A percentile compares a stretch with the other conserved stretches of the same genome.
phyloP scores from a whole-genome alignment of 1,284 basidiomycete species.

The Schizophyllum amplum region DNA sequence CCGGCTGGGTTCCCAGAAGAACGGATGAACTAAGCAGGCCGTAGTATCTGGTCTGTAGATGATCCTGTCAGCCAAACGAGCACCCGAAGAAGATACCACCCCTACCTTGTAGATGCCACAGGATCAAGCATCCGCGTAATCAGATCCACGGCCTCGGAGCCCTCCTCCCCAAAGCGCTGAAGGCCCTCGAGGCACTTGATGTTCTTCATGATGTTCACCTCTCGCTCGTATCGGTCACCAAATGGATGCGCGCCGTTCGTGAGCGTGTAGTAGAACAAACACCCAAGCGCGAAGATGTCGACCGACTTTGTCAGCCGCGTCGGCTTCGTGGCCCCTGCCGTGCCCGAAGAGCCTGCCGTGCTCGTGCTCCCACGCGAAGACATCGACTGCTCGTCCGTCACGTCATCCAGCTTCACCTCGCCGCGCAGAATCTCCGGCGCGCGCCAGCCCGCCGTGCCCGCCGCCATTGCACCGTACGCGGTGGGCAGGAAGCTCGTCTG shows the following conservation, averaged over 20 bases:
- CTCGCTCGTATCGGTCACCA: conserved; percentile 85
- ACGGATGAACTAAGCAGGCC: conserved; percentile 84
- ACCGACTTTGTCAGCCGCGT: conserved; percentile 85
- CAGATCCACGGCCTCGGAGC: conserved; percentile 75
- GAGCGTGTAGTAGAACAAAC: conserved; percentile 87
- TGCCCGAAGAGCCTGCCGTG: conserved; percentile 32
- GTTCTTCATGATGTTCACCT: conserved; percentile 85
- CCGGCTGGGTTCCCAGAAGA: conserved; percentile 90
- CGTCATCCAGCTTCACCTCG: conserved; percentile 83
- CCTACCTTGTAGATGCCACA: conserved; percentile 66
- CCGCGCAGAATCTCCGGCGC: conserved; percentile 90
- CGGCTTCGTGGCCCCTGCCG: conserved; percentile 29
- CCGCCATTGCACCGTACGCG: conserved; percentile 73
- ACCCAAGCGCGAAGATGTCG: conserved; percentile 91
- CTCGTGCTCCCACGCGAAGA: conserved; percentile 57
- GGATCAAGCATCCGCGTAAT: conserved; percentile 71
- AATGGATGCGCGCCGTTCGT: conserved; percentile 87
- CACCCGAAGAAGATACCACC: conserved; percentile 12
- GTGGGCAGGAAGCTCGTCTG: conserved; percentile 89
- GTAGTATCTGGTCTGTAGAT: conserved; percentile 77
- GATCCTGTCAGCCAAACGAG: not conserved
- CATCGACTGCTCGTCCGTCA: conserved; percentile 51
- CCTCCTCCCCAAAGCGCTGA: conserved; percentile 84
- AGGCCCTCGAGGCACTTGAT: conserved; percentile 62
- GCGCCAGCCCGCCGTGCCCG: conserved; percentile 91